Evolutionary conservation across 2,329 filamentous ascomycete species (phyloP).

Genomic region (Aspergillus tanneri): DNA sequence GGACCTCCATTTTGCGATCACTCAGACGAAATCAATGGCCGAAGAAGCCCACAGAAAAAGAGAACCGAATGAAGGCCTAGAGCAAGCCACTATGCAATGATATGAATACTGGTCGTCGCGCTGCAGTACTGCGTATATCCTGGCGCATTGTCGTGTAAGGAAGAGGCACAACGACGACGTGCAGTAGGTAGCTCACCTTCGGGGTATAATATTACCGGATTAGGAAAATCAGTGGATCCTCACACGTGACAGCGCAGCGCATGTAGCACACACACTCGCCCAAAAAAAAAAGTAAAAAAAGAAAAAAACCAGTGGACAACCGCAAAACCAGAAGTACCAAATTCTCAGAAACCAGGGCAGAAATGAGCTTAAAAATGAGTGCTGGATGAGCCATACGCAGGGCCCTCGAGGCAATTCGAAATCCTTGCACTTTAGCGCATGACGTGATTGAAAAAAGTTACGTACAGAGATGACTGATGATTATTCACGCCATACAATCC

Average conservation of each 20-base stretch:
- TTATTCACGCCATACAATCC: neutral
- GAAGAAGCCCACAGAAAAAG: no score
- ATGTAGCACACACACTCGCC: no score
- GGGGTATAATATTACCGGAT: neutral
- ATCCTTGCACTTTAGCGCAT: constrained; percentile 18
- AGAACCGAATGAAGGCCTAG: no score
- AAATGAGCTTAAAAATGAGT: neutral
- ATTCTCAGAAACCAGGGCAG: neutral
- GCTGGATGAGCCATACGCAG: no score
- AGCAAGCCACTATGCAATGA: neutral
- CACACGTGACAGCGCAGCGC: neutral
- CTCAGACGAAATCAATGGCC: no score
- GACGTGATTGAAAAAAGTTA: constrained; percentile 27
- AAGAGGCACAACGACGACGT: neutral
- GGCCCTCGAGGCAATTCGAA: neutral
- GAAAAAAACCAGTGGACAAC: neutral
- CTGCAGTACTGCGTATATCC: no score
- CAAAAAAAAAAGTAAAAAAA: neutral
- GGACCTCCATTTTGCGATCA: constrained; percentile 13
- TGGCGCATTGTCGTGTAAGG: neutral
- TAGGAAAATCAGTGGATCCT: neutral
- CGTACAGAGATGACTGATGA: constrained; percentile 12
- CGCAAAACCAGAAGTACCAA: neutral
- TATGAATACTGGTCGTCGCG: no score
- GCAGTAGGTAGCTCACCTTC: neutral